Conservation (phyloP, 2,329 filamentous ascomycete genomes). For the Talaromyces sp. region DNA sequence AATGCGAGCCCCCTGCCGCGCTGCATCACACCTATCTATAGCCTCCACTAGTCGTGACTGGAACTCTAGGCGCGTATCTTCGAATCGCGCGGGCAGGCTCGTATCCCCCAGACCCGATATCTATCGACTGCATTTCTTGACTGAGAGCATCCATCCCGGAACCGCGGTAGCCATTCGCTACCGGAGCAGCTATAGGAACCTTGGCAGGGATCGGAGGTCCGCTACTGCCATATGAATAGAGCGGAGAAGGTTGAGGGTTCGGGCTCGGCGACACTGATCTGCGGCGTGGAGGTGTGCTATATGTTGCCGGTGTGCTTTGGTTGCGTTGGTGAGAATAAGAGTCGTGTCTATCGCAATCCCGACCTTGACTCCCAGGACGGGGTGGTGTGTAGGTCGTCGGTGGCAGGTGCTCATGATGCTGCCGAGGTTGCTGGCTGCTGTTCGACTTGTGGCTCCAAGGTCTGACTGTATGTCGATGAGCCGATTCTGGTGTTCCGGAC, state of each 20-base stretch:
- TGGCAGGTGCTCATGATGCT: not conserved
- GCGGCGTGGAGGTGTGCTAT: conserved; percentile 7
- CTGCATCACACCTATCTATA: conserved; percentile 2
- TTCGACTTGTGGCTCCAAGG: conserved; percentile 13
- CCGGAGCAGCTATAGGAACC: conserved; percentile 29
- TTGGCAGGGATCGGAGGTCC: conserved; percentile 39
- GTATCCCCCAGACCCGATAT: conserved; percentile 37
- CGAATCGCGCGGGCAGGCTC: conserved; percentile 24
- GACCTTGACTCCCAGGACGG: conserved; percentile 14
- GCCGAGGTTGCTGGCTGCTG: conserved; percentile 1
- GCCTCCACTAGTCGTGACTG: conserved; percentile 10
- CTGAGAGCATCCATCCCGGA: conserved; percentile 46
- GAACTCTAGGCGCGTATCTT: conserved; percentile 24
- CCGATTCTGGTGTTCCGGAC: conserved; percentile 23
- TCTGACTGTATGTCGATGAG: conserved; percentile 12
- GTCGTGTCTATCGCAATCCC: conserved; percentile 17
- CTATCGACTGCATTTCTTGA: conserved; percentile 50
- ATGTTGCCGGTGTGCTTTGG: conserved; percentile 14
- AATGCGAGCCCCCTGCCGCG: not conserved
- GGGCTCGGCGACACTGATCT: conserved; percentile 2
- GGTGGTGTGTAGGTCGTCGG: conserved; percentile 17
- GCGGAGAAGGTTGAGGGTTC: conserved; percentile 19
- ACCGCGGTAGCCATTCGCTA: conserved; percentile 24
- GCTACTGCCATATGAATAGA: conserved; percentile 24
- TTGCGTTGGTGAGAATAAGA: conserved; percentile 15